Evolutionary conservation across 2,329 filamentous ascomycete species (phyloP), one percentile per base, ranked within the genome.

Genomic region (Coniosporium tulheliwenetii): DNA sequence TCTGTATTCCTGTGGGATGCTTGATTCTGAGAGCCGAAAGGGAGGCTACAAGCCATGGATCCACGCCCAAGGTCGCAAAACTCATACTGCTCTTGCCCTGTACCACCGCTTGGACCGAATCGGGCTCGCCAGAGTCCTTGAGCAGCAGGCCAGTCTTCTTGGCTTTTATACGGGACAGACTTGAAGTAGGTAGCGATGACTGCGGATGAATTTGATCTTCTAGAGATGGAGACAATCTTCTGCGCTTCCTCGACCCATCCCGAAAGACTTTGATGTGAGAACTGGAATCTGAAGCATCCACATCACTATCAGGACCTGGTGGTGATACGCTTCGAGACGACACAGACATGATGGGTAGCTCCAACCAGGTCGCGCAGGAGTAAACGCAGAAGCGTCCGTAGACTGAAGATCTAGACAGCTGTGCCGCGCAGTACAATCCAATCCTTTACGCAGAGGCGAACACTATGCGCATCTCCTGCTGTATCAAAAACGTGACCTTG

Each of bases 1-100:
- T 85, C 52, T 98, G 91, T 66, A 98, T 96, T 12, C 81, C 81
- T 0, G 91, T 98, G 0, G 91, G 91, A 43, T 80, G 71, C 54
- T 76, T 83, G 56, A 98, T 95, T 29, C 86, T 85, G 73, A 85
- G 77, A 26, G 72, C 68, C 14, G 69, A 62, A 29, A 98, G 69
- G 1, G 89, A 89, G 45, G 79, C 75, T 2, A 93, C 79, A 3
- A 98, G 77, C 91, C 91, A 98, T 57, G 84, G 85, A 32, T 77
- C 73, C 36, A 94, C 78, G 39, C 75, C 67, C 39, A 95, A 64
- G 9, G 76, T 73, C 13, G 77, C 73, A 55, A 94, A 94, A 8
- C 73, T 81, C 13, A 71, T 65, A 26, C 55, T 76, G 69, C 41
- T 57, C 50, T 10, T 52, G 47, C 8, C 39, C 45, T 9, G 44